phyloP scores from a whole-genome alignment of 1,284 basidiomycete species.

The Rhodotorula sp. region DNA sequence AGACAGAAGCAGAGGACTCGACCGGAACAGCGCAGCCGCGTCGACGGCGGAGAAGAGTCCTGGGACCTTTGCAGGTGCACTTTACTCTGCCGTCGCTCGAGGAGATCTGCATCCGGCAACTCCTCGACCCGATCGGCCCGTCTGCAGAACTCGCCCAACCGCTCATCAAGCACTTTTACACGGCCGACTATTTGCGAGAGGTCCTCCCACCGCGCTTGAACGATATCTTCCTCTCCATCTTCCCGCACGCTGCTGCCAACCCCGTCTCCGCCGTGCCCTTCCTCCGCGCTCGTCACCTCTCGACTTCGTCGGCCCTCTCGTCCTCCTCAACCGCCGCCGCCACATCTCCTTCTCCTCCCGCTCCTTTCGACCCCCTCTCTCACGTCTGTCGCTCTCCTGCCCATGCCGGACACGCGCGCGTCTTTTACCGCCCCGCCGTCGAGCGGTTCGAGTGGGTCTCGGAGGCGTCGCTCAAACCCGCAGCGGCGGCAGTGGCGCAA shows the following conservation, averaged over 20 bases:
- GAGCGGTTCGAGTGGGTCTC: constrained; percentile 43
- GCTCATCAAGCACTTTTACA: not conserved
- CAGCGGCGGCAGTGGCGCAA: not conserved
- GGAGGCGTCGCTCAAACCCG: constrained; percentile 19
- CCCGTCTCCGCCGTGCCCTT: not conserved
- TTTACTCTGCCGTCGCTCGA: constrained; percentile 22
- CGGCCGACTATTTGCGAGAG: not conserved
- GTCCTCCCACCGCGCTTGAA: constrained; percentile 18
- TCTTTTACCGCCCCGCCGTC: constrained; percentile 37
- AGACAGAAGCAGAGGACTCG: not conserved
- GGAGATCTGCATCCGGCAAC: constrained; percentile 30
- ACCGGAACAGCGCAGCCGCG: not conserved
- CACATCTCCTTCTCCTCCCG: too few species aligned
- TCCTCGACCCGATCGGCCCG: constrained; percentile 15
- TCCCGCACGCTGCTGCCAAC: constrained; percentile 3
- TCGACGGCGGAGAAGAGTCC: constrained; percentile 4
- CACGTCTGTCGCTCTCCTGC: constrained; percentile 30
- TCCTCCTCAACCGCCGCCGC: not conserved
- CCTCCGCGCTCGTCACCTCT: constrained; percentile 6
- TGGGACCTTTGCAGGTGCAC: constrained; percentile 25
- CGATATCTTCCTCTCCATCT: constrained; percentile 26
- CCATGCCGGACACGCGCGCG: constrained; percentile 19
- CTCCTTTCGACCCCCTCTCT: constrained; percentile 36
- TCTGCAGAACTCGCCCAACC: not conserved
- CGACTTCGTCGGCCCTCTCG: not conserved